Percentiles rank a stretch among this genome's conserved stretches.
phyloP scores from a whole-genome alignment of 495 filamentous ascomycete species.

The Choiromyces venosus region DNA sequence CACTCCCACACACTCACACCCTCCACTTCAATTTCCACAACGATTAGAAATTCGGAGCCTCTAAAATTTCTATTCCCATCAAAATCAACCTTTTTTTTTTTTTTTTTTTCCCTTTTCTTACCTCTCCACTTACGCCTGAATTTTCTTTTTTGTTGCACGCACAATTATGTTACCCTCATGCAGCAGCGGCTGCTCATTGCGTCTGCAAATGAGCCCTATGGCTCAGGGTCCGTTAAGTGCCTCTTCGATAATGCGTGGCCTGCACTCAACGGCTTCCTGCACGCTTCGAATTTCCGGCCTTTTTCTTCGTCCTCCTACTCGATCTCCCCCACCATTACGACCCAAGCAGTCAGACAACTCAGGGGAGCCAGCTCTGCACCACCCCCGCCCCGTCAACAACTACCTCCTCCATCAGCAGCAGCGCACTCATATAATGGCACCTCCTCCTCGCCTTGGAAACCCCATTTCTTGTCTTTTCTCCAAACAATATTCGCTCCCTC shows the following conservation, averaged over 20 bases:
- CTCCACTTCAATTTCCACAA: slow-evolving; percentile 6
- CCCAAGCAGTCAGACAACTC: slow-evolving; percentile 25
- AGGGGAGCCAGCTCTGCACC: slow-evolving; percentile 28
- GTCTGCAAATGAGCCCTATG: slow-evolving; percentile 28
- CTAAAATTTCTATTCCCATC: neutral
- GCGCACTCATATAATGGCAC: slow-evolving; percentile 29
- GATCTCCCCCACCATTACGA: slow-evolving; percentile 21
- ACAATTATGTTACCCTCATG: slow-evolving; percentile 35
- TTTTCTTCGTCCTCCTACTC: slow-evolving; percentile 19
- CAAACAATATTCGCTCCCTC: neutral
- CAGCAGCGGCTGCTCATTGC: slow-evolving; percentile 37
- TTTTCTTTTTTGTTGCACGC: slow-evolving; percentile 1
- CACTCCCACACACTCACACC: slow-evolving; percentile 9
- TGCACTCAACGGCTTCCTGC: slow-evolving; percentile 31
- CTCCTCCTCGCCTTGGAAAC: slow-evolving; percentile 13
- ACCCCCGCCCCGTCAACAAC: neutral
- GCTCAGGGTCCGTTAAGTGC: slow-evolving; percentile 23
- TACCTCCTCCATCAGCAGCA: neutral
- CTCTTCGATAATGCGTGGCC: slow-evolving; percentile 33
- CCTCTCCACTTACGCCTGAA: neutral
- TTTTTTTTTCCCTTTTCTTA: neutral
- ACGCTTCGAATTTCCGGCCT: slow-evolving; percentile 31
- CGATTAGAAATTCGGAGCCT: neutral
- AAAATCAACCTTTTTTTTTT: neutral
- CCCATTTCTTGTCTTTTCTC: slow-evolving; percentile 33